Percentiles rank a stretch among this genome's conserved stretches.
These are phyloP conservation scores for Suillus decipiens DNA, from an alignment of 768 basidiomycete species.

Conservation along the genomic window DNA sequence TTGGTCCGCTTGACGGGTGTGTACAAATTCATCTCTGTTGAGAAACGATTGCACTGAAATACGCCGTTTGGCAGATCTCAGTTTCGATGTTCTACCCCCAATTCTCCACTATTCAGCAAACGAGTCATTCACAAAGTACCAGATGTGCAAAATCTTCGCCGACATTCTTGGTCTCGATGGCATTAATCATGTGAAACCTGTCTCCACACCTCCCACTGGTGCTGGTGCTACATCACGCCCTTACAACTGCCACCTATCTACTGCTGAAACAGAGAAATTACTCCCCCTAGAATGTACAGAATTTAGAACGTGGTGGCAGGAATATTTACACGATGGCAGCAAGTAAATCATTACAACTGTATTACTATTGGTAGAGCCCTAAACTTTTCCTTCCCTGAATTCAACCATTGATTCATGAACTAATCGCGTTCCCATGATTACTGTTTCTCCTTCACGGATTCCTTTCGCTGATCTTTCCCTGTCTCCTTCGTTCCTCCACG, in stretches of 20 bases:
- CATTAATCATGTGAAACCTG: slow-evolving; percentile 74
- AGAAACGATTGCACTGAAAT: background rate
- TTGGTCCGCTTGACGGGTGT: slow-evolving; percentile 74
- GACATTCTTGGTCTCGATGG: slow-evolving; percentile 61
- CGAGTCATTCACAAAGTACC: slow-evolving; percentile 90
- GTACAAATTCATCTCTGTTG: slow-evolving; percentile 19
- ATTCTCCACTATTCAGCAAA: slow-evolving; percentile 86
- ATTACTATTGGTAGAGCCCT: background rate
- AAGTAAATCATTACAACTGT: slow-evolving; percentile 13
- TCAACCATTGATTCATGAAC: background rate
- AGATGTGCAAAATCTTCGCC: slow-evolving; percentile 82
- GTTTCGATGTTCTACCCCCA: slow-evolving; percentile 49
- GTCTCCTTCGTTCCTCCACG: background rate
- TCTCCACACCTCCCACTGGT: slow-evolving; percentile 65
- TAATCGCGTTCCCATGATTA: background rate
- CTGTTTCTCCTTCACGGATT: background rate
- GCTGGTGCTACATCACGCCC: slow-evolving; percentile 74
- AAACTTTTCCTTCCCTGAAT: background rate
- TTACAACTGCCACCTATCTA: slow-evolving; percentile 76
- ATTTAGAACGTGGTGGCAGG: slow-evolving; percentile 88
- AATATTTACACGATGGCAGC: slow-evolving; percentile 36
- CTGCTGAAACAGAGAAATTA: slow-evolving; percentile 71
- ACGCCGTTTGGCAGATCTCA: slow-evolving; percentile 30
- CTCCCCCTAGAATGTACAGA: slow-evolving; percentile 57
- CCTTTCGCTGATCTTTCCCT: background rate